phyloP scores from a whole-genome alignment of 108 stramenopile genomes.

The Cyclotella distinguenda region DNA sequence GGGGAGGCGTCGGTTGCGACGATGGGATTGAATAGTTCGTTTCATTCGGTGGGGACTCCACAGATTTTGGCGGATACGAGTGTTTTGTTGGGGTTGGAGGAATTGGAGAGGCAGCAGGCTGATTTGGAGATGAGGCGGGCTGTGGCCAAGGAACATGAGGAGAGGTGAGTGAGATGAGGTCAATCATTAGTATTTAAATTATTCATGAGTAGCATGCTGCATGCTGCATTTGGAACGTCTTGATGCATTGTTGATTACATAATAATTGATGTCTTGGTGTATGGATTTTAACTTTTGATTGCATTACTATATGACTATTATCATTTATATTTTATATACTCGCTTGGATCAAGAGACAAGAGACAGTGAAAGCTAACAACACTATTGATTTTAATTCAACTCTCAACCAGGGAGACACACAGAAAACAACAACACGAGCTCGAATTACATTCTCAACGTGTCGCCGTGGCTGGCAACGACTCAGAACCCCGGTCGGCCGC shows the following conservation, averaged over 20 bases:
- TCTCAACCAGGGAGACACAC: not conserved
- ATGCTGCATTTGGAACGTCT: no score
- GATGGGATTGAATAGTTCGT: not conserved
- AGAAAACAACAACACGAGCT: conserved; percentile 24
- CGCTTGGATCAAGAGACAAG: no score
- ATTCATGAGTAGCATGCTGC: no score
- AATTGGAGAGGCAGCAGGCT: conserved; percentile 55
- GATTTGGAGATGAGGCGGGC: conserved; percentile 36
- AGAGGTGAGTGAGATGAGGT: not conserved
- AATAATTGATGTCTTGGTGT: no score
- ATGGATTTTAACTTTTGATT: no score
- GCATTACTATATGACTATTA: no score
- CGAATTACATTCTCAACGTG: not conserved
- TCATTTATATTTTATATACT: no score
- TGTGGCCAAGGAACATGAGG: not conserved
- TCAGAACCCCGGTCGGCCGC: conserved; percentile 3
- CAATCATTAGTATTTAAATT: no score
- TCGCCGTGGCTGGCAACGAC: not conserved
- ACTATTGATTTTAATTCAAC: not conserved
- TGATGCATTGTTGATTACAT: no score
- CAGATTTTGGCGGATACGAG: conserved; percentile 5
- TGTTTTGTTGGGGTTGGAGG: conserved; percentile 43
- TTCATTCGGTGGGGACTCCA: not conserved
- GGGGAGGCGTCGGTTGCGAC: not conserved
- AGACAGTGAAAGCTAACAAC: no score